Percentiles rank a stretch among this genome's conserved stretches.
phyloP scores from a whole-genome alignment of 2,329 filamentous ascomycete genomes.

The Aspergillus arachidicola region DNA sequence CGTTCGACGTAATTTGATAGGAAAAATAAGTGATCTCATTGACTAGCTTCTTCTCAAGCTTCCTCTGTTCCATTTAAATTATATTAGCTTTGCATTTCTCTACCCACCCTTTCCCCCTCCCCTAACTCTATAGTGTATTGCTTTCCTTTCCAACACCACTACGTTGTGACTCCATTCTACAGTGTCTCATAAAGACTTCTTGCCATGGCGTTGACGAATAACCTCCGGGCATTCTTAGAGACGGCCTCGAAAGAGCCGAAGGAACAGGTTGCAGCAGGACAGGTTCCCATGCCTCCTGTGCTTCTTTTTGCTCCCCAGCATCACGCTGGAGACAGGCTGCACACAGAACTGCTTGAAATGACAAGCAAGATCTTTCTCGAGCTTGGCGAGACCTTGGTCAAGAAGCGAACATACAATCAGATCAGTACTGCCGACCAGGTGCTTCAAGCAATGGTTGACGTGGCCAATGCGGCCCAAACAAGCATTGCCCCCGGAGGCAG shows the following conservation, averaged over 20 bases:
- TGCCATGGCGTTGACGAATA: not conserved
- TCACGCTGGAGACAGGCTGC: not conserved
- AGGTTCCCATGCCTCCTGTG: not conserved
- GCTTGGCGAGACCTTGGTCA: not conserved
- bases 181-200: too few species aligned
- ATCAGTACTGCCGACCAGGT: not conserved
- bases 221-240: not conserved
- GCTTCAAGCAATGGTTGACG: not conserved
- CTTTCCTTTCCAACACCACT: too few species aligned
- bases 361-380: not conserved
- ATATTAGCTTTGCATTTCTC: too few species aligned
- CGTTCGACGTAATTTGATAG: too few species aligned
- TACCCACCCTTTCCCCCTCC: too few species aligned
- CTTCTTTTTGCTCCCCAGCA: not conserved
- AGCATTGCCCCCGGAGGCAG: not conserved
- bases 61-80: too few species aligned
- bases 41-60: too few species aligned
- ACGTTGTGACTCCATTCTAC: too few species aligned
- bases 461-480: not conserved
- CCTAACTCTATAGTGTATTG: too few species aligned
- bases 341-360: not conserved
- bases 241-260: not conserved
- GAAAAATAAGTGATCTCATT: too few species aligned
- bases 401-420: not conserved
- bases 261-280: not conserved